Evolutionary conservation across 164 flowering plant genomes (phyloP).

Genomic region (Buxus sempervirens): DNA sequence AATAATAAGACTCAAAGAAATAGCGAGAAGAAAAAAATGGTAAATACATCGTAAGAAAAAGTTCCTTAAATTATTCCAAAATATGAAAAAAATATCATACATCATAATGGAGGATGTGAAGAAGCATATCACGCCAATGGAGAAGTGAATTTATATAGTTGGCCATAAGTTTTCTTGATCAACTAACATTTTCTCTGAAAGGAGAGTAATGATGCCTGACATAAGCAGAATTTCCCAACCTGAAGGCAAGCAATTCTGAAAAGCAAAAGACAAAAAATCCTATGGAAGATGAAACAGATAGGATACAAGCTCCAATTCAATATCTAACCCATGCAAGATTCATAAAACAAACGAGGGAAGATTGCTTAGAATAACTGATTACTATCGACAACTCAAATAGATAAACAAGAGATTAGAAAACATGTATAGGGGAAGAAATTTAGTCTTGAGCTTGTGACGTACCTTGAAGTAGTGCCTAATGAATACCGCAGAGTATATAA

Average conservation of each 20-base stretch:
- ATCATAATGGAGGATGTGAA: conserved; percentile 55
- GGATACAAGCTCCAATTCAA: neutral
- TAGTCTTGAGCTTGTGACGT: neutral
- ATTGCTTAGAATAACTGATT: too few relatives aligned
- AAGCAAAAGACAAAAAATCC: conserved; percentile 67
- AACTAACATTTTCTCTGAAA: conserved; percentile 65
- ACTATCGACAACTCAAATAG: too few relatives aligned
- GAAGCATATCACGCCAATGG: conserved; percentile 63
- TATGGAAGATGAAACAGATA: conserved; percentile 23
- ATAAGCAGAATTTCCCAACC: conserved; percentile 63
- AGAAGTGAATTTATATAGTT: conserved; percentile 62
- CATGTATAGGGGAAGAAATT: too few relatives aligned
- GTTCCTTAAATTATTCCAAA: neutral
- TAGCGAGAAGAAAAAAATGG: too few relatives aligned
- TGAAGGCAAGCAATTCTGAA: conserved; percentile 64
- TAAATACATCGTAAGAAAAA: too few relatives aligned
- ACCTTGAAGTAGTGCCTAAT: conserved; percentile 86
- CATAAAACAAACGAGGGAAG: neutral
- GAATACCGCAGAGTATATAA: conserved; percentile 70
- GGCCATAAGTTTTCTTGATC: conserved; percentile 67
- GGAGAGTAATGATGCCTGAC: conserved; percentile 52
- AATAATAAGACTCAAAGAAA: neutral
- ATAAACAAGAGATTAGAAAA: too few relatives aligned
- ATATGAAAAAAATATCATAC: conserved; percentile 39
- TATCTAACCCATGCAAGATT: conserved; percentile 6